Conservation (phyloP, 805 yeast genomes). For the Zygotorulaspora sp. region DNA sequence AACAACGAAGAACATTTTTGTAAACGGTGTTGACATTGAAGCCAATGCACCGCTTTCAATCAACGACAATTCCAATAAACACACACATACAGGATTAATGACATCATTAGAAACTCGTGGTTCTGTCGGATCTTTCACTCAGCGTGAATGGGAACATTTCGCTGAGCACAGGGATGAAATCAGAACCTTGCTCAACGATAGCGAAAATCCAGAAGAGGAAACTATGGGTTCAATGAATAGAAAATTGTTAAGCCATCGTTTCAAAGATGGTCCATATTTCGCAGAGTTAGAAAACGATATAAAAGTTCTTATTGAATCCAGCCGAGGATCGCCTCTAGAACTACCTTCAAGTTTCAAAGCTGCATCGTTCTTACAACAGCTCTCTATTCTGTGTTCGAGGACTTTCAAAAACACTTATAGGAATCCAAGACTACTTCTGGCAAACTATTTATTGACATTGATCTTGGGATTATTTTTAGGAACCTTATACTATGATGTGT, state of each 20-base stretch:
- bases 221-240: constrained; percentile 20
- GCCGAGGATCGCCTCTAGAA: constrained; percentile 13
- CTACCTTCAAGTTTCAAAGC: constrained; percentile 17
- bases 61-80: constrained; percentile 3
- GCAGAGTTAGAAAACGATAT: constrained; percentile 34
- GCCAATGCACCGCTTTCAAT: constrained; percentile 25
- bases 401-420: constrained; percentile 90
- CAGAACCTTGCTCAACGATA: constrained; percentile 29
- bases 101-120: constrained; percentile 8
- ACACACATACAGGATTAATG: constrained; percentile 6
- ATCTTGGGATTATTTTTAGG: constrained; percentile 83
- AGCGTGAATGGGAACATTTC: constrained; percentile 81
- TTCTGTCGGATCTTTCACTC: constrained; percentile 41
- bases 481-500: constrained; percentile 71
- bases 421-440: constrained; percentile 81
- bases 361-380: constrained; percentile 62
- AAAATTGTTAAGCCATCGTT: constrained; percentile 28
- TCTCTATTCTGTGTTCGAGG: constrained; percentile 71
- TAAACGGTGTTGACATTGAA: constrained; percentile 25
- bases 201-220: constrained; percentile 20
- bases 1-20: constrained; percentile 8
- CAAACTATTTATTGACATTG: constrained; percentile 76
- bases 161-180: constrained; percentile 77
- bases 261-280: constrained; percentile 33
- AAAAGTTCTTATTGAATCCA: constrained; percentile 22